Base-by-base conservation (phyloP, 139 green algal genomes). In the Volvox africanus region DNA sequence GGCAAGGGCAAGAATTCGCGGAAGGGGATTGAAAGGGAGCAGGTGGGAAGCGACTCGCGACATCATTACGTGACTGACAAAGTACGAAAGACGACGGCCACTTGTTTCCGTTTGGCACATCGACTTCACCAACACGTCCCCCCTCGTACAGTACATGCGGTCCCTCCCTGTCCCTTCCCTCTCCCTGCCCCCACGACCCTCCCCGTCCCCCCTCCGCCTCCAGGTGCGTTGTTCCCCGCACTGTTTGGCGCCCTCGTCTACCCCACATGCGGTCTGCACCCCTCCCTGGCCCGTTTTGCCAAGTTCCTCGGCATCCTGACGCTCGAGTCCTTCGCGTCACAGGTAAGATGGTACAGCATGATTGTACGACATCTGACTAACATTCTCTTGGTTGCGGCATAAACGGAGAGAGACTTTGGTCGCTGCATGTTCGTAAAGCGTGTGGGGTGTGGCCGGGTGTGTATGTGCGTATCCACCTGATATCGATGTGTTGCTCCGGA, bases 201-300 rank as follows among this genome's bases (percentile, higher is more conserved):
- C 81, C n/a, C 81, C 9, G 0, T 77, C 61, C 32, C 21, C 62
- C 22, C 33, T 20, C 61, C 32, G 2, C 65, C 62, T 16, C 37
- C 77, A 91, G 85, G 95, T 44, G 96, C 97, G 6, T 61, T 98
- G 21, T 99, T 98, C 92, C 97, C 97, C 17, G 82, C 96, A 79
- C 89, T 98, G 20, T 99, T 99, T 94, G 96, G 93, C 36, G 75
- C 83, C 36, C 50, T 98, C 1, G 94, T 98, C 5, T 99, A 99
- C 95, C 97, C 97, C 19, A 84, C 96, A 83, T 95, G 93, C 26
- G 97, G 97, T 77, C 96, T 99, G 21, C 93, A 98, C 93, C 92
- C 92, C 61, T 92, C 67, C 21, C 87, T 86, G 6, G 35, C 68
- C 89, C 94, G 95, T 79, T 97, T 98, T 79, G 90, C 89, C 37